phyloP scores from a whole-genome alignment of 2,329 filamentous ascomycete genomes.

The Trichoderma sp. region DNA sequence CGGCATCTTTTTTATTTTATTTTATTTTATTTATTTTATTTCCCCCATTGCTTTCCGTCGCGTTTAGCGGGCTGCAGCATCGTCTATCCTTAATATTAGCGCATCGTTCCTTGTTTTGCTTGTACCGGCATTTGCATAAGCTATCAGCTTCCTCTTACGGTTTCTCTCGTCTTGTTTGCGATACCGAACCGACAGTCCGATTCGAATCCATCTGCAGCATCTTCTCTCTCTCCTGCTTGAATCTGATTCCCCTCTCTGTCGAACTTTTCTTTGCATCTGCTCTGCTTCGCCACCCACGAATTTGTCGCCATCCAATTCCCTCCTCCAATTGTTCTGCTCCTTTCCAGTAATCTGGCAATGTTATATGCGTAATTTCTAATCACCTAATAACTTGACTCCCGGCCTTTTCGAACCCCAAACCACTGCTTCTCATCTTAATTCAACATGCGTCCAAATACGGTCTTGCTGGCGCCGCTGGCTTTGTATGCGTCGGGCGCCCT shows the following conservation, averaged over 20 bases:
- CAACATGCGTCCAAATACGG: constrained; percentile 39
- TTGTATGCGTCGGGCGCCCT: constrained; percentile 46
- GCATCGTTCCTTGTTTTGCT: constrained; percentile 17
- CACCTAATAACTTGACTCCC: constrained; percentile 10
- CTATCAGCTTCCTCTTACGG: constrained; percentile 8
- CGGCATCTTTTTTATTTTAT: constrained; percentile 15
- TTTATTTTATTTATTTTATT: constrained; percentile 18
- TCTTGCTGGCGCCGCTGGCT: constrained; percentile 45
- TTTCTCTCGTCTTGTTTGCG: neutral
- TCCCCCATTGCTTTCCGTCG: neutral
- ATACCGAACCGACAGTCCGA: neutral
- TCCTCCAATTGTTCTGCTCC: neutral
- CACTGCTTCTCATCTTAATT: neutral
- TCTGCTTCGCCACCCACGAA: neutral
- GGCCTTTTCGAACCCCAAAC: neutral
- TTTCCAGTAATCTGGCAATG: constrained; percentile 17
- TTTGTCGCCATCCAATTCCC: neutral
- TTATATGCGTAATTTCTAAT: constrained; percentile 23
- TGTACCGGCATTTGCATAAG: constrained; percentile 19
- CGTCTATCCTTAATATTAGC: constrained; percentile 19
- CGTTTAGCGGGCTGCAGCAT: neutral
- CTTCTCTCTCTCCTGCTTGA: neutral
- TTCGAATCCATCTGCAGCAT: neutral
- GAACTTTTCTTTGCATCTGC: neutral
- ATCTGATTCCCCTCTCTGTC: neutral